phyloP scores from a whole-genome alignment of 441 rosid genomes.

The Eutrema salsugineum region DNA sequence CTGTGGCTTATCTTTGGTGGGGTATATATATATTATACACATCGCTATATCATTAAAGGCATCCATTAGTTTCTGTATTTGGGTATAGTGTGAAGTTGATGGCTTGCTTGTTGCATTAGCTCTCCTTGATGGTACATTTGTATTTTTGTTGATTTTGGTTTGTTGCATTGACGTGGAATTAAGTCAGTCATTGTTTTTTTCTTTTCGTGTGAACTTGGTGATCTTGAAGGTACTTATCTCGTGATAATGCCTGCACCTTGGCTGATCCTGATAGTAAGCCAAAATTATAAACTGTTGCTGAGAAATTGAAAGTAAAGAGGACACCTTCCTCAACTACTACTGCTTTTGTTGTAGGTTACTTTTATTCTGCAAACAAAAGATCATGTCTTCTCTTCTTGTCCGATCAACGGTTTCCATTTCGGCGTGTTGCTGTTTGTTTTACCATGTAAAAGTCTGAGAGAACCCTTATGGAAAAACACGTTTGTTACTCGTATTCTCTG shows the following conservation, averaged over 20 bases:
- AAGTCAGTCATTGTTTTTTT: background rate
- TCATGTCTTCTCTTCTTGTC: conserved; percentile 20
- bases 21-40: background rate
- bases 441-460: conserved; percentile 11
- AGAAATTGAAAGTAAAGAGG: conserved; percentile 9
- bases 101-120: conserved; percentile 11
- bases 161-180: background rate
- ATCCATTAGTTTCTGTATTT: conserved; percentile 9
- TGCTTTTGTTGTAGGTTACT: conserved; percentile 10
- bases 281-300: conserved; percentile 22
- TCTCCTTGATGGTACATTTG: background rate
- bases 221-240: conserved; percentile 7
- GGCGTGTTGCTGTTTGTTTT: conserved; percentile 8
- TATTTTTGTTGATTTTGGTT: conserved; percentile 1
- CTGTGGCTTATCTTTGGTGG: conserved; percentile 13
- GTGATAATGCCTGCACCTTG: conserved; percentile 16
- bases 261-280: conserved; percentile 23
- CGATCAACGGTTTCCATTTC: too few relatives aligned
- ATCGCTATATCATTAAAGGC: conserved; percentile 8
- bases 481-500: background rate
- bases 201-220: conserved; percentile 2
- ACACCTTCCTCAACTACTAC: background rate
- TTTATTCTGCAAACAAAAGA: conserved; percentile 9
- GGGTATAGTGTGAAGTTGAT: conserved; percentile 21
- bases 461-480: background rate